Evolutionary conservation across 768 basidiomycete species (phyloP).

Genomic region (Termitomyces sp.): DNA sequence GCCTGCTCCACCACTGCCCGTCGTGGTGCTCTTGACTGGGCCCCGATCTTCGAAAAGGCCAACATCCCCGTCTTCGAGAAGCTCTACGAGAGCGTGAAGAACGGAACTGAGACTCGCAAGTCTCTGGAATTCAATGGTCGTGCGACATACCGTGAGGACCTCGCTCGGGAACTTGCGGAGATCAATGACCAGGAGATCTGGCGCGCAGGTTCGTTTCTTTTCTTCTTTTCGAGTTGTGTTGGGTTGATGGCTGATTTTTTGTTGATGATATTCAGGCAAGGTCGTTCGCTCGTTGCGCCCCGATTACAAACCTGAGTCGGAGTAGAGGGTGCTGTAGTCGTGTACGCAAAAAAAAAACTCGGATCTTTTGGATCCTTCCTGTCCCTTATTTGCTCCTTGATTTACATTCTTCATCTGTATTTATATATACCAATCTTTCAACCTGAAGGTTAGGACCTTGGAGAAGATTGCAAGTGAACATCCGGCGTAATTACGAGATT

Average conservation of each 20-base stretch:
- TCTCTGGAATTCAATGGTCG: conserved; percentile 95
- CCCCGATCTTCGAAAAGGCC: conserved; percentile 91
- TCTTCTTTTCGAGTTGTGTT: neutral
- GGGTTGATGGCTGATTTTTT: neutral
- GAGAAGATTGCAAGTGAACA: neutral
- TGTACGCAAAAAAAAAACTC: neutral
- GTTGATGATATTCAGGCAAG: conserved; percentile 54
- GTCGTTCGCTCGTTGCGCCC: conserved; percentile 85
- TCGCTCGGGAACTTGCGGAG: conserved; percentile 86
- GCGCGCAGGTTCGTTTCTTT: conserved; percentile 67
- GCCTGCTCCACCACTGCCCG: conserved; percentile 99
- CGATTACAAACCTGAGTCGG: conserved; percentile 67
- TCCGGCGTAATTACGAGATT: too few species aligned
- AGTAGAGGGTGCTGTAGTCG: conserved; percentile 9
- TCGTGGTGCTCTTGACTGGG: conserved; percentile 99
- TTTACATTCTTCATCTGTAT: conserved; percentile 3
- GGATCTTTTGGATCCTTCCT: neutral
- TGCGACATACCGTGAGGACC: conserved; percentile 87
- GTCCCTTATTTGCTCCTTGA: neutral
- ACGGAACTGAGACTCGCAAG: conserved; percentile 97
- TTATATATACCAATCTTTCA: conserved; percentile 9
- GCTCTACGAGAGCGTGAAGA: conserved; percentile 90
- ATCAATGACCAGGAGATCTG: conserved; percentile 99
- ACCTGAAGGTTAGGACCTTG: neutral
- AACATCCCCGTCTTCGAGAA: conserved; percentile 93